Evolutionary conservation across 495 filamentous ascomycete species (phyloP), one percentile per base, ranked within the genome.

Genomic region (Tetracladium marchalianum): DNA sequence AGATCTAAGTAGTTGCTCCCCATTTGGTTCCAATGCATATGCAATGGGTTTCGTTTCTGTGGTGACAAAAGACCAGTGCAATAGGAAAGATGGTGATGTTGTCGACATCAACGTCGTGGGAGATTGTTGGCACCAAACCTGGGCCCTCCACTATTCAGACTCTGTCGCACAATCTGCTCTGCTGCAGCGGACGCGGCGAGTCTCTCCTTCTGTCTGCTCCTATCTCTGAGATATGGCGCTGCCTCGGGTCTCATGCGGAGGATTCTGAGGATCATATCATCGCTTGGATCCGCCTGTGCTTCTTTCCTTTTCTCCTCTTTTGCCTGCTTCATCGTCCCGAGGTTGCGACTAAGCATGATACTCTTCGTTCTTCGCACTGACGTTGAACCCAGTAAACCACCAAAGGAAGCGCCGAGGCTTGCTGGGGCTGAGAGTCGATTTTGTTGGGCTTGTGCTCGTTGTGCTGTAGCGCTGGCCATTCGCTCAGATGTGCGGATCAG

Each of bases 181-280:
- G 93, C 93, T 0, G 90, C 90, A 1, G 87, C 86, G 0, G 86
- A 76, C 0, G 90, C 92, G 5, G 88, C 87, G 56, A 96, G 75
- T 54, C 90, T 70, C 68, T 97, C 92, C 68, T 90, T 90, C 67
- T 99, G 92, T 47, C 93, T 76, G 59, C 85, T 90, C 16, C 92
- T 70, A 63, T 97, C 90, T 44, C 82, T 84, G 41, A 99, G 69
- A 67, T 99, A 99, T 33, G 75, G 67, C 35, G 80, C 78, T n/a
- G 92, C 93, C 69, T 97, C 92, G 12, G 90, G 89, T 40, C 92
- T 72, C 92, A 99, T 99, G 40, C 92, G 78, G 53, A 99, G 63
- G 50, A 99, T 97, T 11, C 92, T 77, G 34, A 99, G 66, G 50
- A 99, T 97, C 85, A 97, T 96, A 61, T 99, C 92, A 61, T 99